Evolutionary conservation across 1,139 yeast species (phyloP).

Genomic region (Yamadazyma siamensis): DNA sequence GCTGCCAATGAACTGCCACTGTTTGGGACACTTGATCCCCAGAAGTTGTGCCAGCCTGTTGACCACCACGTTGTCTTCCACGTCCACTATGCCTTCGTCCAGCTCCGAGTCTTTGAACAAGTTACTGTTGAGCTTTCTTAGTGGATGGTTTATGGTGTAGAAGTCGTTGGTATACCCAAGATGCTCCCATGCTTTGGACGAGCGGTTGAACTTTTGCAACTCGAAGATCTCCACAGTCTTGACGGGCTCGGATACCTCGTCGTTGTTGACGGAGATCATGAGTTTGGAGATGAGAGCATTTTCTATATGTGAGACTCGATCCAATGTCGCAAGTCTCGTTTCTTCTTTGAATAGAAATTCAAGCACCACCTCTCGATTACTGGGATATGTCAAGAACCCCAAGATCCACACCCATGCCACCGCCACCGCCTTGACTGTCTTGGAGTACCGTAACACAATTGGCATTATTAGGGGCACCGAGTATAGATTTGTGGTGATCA

Average conservation of each 20-base stretch:
- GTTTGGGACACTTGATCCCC: slow-evolving; percentile 48
- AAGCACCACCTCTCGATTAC: slow-evolving; percentile 41
- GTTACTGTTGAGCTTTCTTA: slow-evolving; percentile 10
- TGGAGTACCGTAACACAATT: slow-evolving; percentile 21
- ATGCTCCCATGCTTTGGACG: slow-evolving; percentile 55
- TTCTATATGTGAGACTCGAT: slow-evolving; percentile 47
- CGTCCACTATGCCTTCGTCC: slow-evolving; percentile 13
- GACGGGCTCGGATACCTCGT: slow-evolving; percentile 10
- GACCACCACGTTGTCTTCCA: slow-evolving; percentile 15
- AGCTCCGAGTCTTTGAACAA: slow-evolving; percentile 13
- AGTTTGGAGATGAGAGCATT: slow-evolving; percentile 10
- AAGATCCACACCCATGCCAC: slow-evolving; percentile 51
- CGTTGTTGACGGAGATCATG: slow-evolving; percentile 9
- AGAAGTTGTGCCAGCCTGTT: slow-evolving; percentile 10
- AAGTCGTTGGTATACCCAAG: slow-evolving; percentile 56
- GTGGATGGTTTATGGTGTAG: slow-evolving; percentile 42
- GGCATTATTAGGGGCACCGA: slow-evolving; percentile 32
- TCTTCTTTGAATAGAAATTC: slow-evolving; percentile 55
- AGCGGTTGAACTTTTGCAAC: slow-evolving; percentile 53
- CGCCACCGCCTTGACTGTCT: slow-evolving; percentile 28
- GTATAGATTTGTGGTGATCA: slow-evolving; percentile 25
- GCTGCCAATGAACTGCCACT: slow-evolving; percentile 49
- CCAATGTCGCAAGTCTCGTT: slow-evolving; percentile 49
- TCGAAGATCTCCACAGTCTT: slow-evolving; percentile 66
- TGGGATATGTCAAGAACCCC: slow-evolving; percentile 53